phyloP scores from a whole-genome alignment of 192 early-diverging fungal species.

The Blastocladiella britannica region DNA sequence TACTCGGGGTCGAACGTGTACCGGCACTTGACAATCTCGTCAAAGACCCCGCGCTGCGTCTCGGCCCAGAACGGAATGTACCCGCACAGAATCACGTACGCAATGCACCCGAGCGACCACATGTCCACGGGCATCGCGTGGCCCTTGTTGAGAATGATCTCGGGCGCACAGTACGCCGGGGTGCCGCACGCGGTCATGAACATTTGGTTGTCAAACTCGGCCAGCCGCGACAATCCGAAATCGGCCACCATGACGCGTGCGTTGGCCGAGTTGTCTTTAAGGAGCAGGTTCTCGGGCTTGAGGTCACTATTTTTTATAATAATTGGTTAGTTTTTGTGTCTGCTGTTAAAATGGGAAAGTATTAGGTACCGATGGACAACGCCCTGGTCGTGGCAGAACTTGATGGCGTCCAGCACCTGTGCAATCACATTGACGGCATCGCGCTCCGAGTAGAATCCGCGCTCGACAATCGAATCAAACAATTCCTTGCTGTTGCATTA shows the following conservation, averaged over 20 bases:
- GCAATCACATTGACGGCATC: conserved; percentile 18
- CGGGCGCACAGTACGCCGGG: conserved; percentile 7
- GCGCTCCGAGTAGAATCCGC: background rate
- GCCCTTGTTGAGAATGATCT: conserved; percentile 6
- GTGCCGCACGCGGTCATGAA: conserved; percentile 5
- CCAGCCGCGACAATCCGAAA: conserved; percentile 31
- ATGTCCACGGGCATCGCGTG: conserved; percentile 26
- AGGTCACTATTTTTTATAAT: too few relatives aligned
- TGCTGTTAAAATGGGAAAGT: too few relatives aligned
- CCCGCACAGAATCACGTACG: conserved; percentile 53
- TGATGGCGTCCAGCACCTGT: conserved; percentile 54
- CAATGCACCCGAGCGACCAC: conserved; percentile 61
- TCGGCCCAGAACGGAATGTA: conserved; percentile 37
- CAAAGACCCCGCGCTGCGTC: background rate
- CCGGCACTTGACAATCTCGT: background rate
- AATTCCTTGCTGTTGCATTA: background rate
- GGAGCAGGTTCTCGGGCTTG: conserved; percentile 52
- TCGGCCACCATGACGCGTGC: conserved; percentile 62
- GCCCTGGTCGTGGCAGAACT: conserved; percentile 48
- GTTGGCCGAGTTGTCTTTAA: conserved; percentile 21
- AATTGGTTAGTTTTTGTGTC: too few relatives aligned
- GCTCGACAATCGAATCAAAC: background rate
- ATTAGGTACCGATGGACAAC: conserved; percentile 86
- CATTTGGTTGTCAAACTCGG: conserved; percentile 2
- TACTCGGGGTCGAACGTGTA: conserved; percentile 4